Conservation (phyloP, 129 eudicot genomes). For the Artemisia annua region DNA sequence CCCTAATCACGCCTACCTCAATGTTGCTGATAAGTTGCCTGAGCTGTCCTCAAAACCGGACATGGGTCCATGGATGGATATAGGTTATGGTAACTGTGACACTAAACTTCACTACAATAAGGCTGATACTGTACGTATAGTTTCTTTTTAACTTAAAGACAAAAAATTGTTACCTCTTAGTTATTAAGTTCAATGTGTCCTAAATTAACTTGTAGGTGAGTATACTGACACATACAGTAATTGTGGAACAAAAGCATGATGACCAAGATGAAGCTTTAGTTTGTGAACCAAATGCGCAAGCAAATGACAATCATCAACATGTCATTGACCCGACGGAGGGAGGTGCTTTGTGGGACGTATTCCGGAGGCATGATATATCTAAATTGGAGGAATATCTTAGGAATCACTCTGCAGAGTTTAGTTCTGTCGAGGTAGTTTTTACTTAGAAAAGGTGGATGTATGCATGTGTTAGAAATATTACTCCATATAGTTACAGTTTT, state of each 20-base stretch:
- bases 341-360: slow-evolving; percentile 65
- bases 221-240: slow-evolving; percentile 50
- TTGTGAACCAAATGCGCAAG: background rate
- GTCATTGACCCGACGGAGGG: slow-evolving; percentile 19
- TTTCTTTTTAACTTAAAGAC: background rate
- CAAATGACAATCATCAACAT: slow-evolving; percentile 2
- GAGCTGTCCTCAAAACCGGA: slow-evolving; percentile 37
- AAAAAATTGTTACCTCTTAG: slow-evolving; percentile 9
- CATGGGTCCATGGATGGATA: slow-evolving; percentile 64
- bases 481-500: background rate
- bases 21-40: slow-evolving; percentile 47
- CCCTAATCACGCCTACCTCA: slow-evolving; percentile 45
- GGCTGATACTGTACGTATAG: slow-evolving; percentile 65
- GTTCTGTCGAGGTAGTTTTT: slow-evolving; percentile 38
- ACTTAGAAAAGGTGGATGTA: slow-evolving; percentile 1
- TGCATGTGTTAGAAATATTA: background rate
- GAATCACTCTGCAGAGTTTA: slow-evolving; percentile 38
- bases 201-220: slow-evolving; percentile 39
- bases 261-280: slow-evolving; percentile 30
- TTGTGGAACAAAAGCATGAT: slow-evolving; percentile 27
- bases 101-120: slow-evolving; percentile 59
- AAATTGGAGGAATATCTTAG: slow-evolving; percentile 39
- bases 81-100: slow-evolving; percentile 60
- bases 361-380: slow-evolving; percentile 44
- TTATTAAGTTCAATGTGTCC: too few species aligned